Percentiles rank a stretch among this genome's conserved stretches.
Conservation (phyloP, 352 stramenopile genomes). For the Globisporangium nunn region DNA sequence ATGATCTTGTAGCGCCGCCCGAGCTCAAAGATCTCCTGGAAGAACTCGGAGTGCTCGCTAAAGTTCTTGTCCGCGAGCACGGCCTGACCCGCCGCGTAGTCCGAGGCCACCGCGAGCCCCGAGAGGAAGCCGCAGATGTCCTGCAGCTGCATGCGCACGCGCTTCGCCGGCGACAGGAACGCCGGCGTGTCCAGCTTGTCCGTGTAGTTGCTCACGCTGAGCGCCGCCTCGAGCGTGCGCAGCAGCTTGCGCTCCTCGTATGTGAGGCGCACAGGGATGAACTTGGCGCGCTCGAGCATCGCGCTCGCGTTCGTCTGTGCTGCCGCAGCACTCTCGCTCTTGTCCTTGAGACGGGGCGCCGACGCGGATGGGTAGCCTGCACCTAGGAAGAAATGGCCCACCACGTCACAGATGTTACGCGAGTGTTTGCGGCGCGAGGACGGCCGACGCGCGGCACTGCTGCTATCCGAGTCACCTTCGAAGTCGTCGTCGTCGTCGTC, state of each 20-base stretch:
- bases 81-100: slow-evolving; percentile 85
- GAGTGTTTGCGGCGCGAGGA: slow-evolving; percentile 24
- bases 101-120: slow-evolving; percentile 85
- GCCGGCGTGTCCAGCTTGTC: slow-evolving; percentile 84
- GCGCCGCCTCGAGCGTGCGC: slow-evolving; percentile 89
- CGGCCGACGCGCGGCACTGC: slow-evolving; percentile 20
- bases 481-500: slow-evolving; percentile 30
- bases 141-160: slow-evolving; percentile 85
- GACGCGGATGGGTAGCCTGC: slow-evolving; percentile 26
- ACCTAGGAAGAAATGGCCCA: slow-evolving; percentile 84
- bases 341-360: slow-evolving; percentile 8
- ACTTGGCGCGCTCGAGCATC: slow-evolving; percentile 91
- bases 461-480: slow-evolving; percentile 32
- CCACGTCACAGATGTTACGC: slow-evolving; percentile 86
- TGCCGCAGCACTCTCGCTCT: background rate
- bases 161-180: slow-evolving; percentile 63
- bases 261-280: slow-evolving; percentile 93
- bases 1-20: slow-evolving; percentile 96
- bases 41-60: slow-evolving; percentile 81
- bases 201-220: slow-evolving; percentile 93
- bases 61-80: slow-evolving; percentile 90
- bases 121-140: slow-evolving; percentile 89
- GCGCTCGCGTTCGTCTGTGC: slow-evolving; percentile 8
- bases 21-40: slow-evolving; percentile 92
- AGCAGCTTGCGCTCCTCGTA: slow-evolving; percentile 94